These are phyloP conservation scores for Candida tallmaniae DNA, from an alignment of 805 yeast genomes.

Conservation along the genomic window DNA sequence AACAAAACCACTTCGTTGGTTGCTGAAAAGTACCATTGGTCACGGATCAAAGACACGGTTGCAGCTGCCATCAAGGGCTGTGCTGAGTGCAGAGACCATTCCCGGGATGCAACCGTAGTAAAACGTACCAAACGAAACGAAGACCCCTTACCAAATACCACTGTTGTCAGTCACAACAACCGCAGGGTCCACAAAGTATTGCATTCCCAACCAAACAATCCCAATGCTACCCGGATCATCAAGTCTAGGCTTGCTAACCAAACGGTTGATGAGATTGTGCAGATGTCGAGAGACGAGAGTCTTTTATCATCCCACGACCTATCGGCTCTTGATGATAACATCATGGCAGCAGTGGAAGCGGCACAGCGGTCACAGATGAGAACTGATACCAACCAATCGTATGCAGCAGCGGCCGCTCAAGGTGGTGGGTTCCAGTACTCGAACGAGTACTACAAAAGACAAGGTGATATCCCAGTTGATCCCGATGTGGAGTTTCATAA, in stretches of 20 bases:
- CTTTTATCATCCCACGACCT: conserved; percentile 39
- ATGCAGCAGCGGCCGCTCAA: conserved; percentile 8
- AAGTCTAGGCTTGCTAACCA: conserved; percentile 14
- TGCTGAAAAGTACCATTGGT: conserved; percentile 85
- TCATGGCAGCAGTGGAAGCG: conserved; percentile 59
- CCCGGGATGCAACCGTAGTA: conserved; percentile 14
- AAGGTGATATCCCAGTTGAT: conserved; percentile 45
- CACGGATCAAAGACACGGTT: conserved; percentile 83
- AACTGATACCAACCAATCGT: conserved; percentile 1
- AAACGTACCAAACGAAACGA: conserved; percentile 14
- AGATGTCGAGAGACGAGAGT: conserved; percentile 21
- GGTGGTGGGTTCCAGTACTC: conserved; percentile 8
- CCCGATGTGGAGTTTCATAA: conserved; percentile 49
- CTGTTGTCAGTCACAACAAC: not conserved
- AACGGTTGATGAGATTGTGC: conserved; percentile 30
- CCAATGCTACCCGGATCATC: conserved; percentile 19
- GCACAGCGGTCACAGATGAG: conserved; percentile 40
- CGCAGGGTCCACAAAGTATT: conserved; percentile 15
- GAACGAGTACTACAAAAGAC: conserved; percentile 6
- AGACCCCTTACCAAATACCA: conserved; percentile 5
- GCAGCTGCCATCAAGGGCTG: conserved; percentile 75
- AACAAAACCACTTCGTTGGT: conserved; percentile 79
- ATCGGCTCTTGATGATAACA: conserved; percentile 40
- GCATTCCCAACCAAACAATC: conserved; percentile 16
- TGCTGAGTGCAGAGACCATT: conserved; percentile 59